Evolutionary conservation across 2,329 filamentous ascomycete species (phyloP), one percentile per base, ranked within the genome.

Genomic region (Fusarium fracticaudum): DNA sequence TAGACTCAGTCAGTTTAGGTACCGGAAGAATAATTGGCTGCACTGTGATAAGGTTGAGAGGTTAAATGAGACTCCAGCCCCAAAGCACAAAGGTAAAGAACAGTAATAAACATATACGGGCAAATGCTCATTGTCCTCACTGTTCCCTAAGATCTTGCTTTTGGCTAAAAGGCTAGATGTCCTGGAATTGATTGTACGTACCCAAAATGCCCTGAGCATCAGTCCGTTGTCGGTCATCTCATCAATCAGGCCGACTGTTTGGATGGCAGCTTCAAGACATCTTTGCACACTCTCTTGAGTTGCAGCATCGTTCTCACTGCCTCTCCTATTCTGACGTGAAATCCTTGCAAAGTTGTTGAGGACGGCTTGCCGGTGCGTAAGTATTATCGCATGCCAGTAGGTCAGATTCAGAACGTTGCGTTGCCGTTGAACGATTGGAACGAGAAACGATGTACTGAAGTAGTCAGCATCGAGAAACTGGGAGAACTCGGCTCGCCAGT

Each of bases 381-480:
- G 80, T 10, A 86, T 83, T 18, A 82, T 78, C 5, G 84, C 81
- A 58, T 86, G 84, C 82, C 83, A 85, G 53, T 83, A 85, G 3
- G 84, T 81, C 8, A 85, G 66, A 45, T 84, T 85, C 3, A 86
- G 71, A 1, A 85, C 82, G 31, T 85, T 83, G 1, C 82, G 79
- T 60, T 86, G 84, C 0, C 84, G 79, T 57, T 83, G 83, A 48
- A 83, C 84, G 11, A 85, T 83, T 3, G 83, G 82, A 6, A 81
- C 76, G 5, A 84, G 75, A 6, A 83, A 75, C 0, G 81, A 72
- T 5, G 77, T 73, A 43, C 80, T 82, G 26, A 81, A 76, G 22
- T 75, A 82, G 51, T 84, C 82, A 1, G 84, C 74, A 10, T 85
- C 83, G 0, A 85, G 78, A 29, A 85, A 84, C 6, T 79, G 76